Conservation (phyloP, 1,139 yeast species). For the Candida anutae region DNA sequence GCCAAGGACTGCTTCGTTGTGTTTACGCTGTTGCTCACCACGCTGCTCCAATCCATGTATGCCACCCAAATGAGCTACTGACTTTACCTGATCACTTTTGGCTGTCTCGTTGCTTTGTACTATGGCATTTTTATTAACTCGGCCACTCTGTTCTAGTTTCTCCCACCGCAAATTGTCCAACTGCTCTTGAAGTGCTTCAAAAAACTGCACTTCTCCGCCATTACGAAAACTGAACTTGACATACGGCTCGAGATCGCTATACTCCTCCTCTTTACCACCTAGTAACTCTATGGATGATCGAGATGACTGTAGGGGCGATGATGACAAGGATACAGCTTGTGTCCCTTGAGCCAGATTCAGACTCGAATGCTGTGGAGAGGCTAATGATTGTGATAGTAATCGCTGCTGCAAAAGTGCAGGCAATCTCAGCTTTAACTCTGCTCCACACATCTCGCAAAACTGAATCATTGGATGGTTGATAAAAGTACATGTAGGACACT, state of each 20-base stretch:
- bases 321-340: slow-evolving; percentile 5
- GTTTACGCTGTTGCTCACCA: slow-evolving; percentile 48
- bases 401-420: too few species aligned
- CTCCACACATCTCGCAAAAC: slow-evolving; percentile 84
- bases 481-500: slow-evolving; percentile 81
- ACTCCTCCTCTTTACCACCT: slow-evolving; percentile 23
- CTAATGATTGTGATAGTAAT: too few species aligned
- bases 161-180: slow-evolving; percentile 45
- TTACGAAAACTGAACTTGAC: slow-evolving; percentile 56
- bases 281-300: slow-evolving; percentile 8
- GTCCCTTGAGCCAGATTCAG: too few species aligned
- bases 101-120: slow-evolving; percentile 3
- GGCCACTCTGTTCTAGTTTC: slow-evolving; percentile 24
- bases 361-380: too few species aligned
- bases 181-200: slow-evolving; percentile 29
- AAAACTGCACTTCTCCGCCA: slow-evolving; percentile 48
- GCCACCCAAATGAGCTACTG: slow-evolving; percentile 29
- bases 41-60: slow-evolving; percentile 63
- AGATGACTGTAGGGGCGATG: slow-evolving; percentile 10
- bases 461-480: slow-evolving; percentile 72
- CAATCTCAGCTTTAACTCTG: slow-evolving; percentile 35
- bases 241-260: slow-evolving; percentile 27
- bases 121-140: slow-evolving; percentile 33
- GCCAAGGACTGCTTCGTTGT: slow-evolving; percentile 56
- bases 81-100: slow-evolving; percentile 7